Percentiles rank a stretch among this genome's conserved stretches.
Evolutionary conservation across 176 grass and related monocot species (phyloP).

Genomic region (Musa beccarii): DNA sequence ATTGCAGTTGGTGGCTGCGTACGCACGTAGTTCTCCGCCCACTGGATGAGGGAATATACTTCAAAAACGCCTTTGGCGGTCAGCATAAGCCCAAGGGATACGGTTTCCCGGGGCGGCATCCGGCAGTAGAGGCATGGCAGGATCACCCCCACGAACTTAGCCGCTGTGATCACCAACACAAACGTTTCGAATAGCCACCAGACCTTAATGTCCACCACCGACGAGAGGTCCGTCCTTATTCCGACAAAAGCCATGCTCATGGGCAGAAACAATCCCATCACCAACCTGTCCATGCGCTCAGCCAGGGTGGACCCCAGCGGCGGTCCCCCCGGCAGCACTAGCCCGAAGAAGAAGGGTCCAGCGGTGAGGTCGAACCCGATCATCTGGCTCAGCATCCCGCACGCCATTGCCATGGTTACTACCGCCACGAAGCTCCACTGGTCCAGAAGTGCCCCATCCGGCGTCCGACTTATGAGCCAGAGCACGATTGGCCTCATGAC

Average conservation of each 20-base stretch:
- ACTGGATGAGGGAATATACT: conserved; percentile 59
- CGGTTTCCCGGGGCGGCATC: conserved; percentile 49
- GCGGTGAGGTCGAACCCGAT: conserved; percentile 24
- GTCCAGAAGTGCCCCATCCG: conserved; percentile 43
- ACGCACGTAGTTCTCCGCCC: conserved; percentile 49
- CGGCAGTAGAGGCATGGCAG: conserved; percentile 46
- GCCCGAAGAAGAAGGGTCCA: conserved; percentile 48
- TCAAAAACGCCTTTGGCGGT: conserved; percentile 69
- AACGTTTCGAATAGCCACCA: conserved; percentile 40
- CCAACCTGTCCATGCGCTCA: conserved; percentile 69
- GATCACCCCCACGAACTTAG: conserved; percentile 55
- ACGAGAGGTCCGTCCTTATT: conserved; percentile 38
- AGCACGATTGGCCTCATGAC: conserved; percentile 33
- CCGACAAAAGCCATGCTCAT: conserved; percentile 59
- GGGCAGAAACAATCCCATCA: conserved; percentile 55
- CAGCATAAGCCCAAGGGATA: conserved; percentile 73
- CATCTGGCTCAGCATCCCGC: conserved; percentile 40
- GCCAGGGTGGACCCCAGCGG: conserved; percentile 66
- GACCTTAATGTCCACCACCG: conserved; percentile 1
- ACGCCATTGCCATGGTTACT: conserved; percentile 29
- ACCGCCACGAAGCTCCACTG: conserved; percentile 50
- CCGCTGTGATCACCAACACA: conserved; percentile 37
- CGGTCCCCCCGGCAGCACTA: conserved; percentile 69
- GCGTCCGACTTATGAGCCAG: conserved; percentile 37
- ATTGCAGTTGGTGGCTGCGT: background rate